Evolutionary conservation across 139 green algal species (phyloP).

Genomic region (Microglena sp.): DNA sequence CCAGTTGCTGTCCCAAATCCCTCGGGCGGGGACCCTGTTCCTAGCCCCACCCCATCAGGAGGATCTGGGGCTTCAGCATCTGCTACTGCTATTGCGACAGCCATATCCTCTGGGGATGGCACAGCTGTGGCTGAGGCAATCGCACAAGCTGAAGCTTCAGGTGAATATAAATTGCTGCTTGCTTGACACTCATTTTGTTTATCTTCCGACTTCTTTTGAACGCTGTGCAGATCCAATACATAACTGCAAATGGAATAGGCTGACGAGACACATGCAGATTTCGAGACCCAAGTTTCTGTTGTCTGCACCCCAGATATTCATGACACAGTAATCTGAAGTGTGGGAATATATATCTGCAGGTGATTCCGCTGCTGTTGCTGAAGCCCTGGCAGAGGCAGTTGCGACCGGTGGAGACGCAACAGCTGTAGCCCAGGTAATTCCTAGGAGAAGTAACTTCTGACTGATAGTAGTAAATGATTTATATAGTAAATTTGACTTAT

Average conservation of each 20-base stretch:
- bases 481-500: too few species aligned
- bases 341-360: neutral
- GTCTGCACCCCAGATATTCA: too few species aligned
- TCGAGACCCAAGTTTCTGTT: too few species aligned
- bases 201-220: neutral
- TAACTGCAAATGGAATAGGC: too few species aligned
- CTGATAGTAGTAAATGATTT: too few species aligned
- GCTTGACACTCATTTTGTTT: neutral
- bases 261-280: too few species aligned
- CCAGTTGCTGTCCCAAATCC: too few species aligned
- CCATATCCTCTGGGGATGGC: neutral
- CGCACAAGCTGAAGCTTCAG: neutral
- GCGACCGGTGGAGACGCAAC: neutral
- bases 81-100: constrained; percentile 1
- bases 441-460: too few species aligned
- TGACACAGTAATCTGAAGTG: too few species aligned
- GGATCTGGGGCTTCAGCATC: neutral
- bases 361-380: constrained; percentile 2
- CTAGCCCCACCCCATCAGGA: neutral
- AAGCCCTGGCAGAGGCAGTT: constrained; percentile 3
- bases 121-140: constrained; percentile 1
- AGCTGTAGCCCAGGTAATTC: constrained; percentile 1
- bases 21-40: too few species aligned
- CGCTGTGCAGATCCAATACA: too few species aligned
- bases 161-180: neutral